Evolutionary conservation across 768 basidiomycete genomes (phyloP).

Genomic region (Cystobasidium ongulense): DNA sequence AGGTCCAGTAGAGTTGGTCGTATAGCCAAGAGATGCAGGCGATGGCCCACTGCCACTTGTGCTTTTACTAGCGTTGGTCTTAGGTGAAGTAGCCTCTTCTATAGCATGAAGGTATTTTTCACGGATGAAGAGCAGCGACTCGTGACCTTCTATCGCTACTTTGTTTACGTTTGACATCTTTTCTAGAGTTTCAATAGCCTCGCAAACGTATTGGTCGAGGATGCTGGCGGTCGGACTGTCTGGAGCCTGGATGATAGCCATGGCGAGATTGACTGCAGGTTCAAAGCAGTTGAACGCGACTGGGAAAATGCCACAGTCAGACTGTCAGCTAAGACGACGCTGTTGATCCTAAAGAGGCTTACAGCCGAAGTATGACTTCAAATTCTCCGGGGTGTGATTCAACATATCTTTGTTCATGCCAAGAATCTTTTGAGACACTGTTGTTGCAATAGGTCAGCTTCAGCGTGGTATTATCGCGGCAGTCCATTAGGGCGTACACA

Average conservation of each 20-base stretch:
- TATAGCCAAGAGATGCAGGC: not conserved
- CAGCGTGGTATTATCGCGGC: not conserved
- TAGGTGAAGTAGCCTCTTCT: constrained; percentile 6
- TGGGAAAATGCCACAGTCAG: not conserved
- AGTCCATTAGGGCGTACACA: not conserved
- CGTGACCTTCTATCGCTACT: constrained; percentile 14
- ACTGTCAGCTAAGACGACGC: not conserved
- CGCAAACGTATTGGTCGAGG: constrained; percentile 11
- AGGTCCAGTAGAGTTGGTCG: not conserved
- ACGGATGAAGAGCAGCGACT: constrained; percentile 10
- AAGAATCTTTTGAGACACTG: constrained; percentile 9
- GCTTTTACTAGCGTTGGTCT: not conserved
- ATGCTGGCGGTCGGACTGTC: not conserved
- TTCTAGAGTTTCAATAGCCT: constrained; percentile 11
- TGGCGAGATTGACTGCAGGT: constrained; percentile 9
- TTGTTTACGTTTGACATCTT: constrained; percentile 21
- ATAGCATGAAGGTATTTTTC: constrained; percentile 11
- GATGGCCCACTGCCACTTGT: constrained; percentile 7
- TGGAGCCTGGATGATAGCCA: constrained; percentile 23
- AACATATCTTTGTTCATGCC: not conserved
- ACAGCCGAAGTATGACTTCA: constrained; percentile 12
- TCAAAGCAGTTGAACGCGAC: constrained; percentile 21
- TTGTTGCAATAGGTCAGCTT: not conserved
- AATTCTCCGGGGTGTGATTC: not conserved
- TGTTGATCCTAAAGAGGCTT: not conserved